phyloP scores from a whole-genome alignment of 2,329 filamentous ascomycete genomes.

The Tolypocladium nubicola region DNA sequence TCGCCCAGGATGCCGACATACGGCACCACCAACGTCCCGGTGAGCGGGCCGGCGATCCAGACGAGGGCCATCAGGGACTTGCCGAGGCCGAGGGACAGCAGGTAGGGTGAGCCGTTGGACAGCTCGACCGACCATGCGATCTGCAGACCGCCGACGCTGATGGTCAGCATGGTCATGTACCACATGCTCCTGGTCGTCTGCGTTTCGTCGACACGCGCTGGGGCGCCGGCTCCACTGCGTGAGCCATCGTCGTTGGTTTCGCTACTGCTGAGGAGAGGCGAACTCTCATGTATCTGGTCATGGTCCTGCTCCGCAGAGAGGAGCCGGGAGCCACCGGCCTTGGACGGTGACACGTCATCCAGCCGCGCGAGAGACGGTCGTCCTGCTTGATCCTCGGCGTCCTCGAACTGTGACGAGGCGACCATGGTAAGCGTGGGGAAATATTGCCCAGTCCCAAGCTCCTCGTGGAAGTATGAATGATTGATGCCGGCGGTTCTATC shows the following conservation, averaged over 20 bases:
- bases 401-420: background rate
- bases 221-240: background rate
- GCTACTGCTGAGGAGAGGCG: constrained; percentile 15
- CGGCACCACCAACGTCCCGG: constrained; percentile 69
- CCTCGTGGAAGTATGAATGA: background rate
- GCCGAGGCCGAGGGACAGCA: constrained; percentile 70
- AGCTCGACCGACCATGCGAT: constrained; percentile 94
- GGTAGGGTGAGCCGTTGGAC: constrained; percentile 80
- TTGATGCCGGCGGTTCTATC: background rate
- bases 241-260: background rate
- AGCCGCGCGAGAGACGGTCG: background rate
- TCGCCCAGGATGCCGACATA: constrained; percentile 77
- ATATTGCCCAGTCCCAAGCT: background rate
- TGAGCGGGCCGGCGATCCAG: constrained; percentile 75
- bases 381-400: background rate
- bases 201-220: constrained; percentile 12
- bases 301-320: constrained; percentile 8
- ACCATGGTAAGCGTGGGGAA: background rate
- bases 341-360: background rate
- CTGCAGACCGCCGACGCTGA: constrained; percentile 81
- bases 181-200: constrained; percentile 69
- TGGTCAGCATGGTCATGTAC: constrained; percentile 78
- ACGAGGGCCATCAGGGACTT: constrained; percentile 75
- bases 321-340: background rate
- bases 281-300: constrained; percentile 15